Conservation (phyloP, 805 yeast species). For the Lachancea fermentati region DNA sequence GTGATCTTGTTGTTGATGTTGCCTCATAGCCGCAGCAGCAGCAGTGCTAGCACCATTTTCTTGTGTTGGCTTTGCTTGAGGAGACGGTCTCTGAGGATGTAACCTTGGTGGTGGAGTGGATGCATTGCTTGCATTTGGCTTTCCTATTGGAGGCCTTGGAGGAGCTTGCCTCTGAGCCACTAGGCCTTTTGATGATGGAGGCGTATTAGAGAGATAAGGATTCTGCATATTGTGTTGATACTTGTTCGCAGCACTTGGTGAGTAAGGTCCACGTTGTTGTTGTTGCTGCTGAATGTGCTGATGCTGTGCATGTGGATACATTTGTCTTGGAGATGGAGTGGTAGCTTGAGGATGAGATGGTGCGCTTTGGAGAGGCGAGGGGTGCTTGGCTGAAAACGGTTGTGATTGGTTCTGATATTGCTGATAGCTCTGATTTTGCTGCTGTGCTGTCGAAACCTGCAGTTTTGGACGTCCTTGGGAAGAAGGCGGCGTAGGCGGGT, state of each 20-base stretch:
- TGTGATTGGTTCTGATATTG: slow-evolving; percentile 8
- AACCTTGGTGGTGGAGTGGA: slow-evolving; percentile 21
- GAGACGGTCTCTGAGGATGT: slow-evolving; percentile 12
- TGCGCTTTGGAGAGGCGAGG: slow-evolving; percentile 3
- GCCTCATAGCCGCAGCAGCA: slow-evolving; percentile 18
- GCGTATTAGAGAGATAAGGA: slow-evolving; percentile 7
- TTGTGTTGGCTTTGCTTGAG: slow-evolving; percentile 9
- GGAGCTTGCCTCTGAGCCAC: slow-evolving; percentile 28
- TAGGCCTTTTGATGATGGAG: slow-evolving; percentile 16
- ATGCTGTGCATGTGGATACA: neutral
- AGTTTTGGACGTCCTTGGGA: slow-evolving; percentile 8
- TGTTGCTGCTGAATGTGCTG: slow-evolving; percentile 2
- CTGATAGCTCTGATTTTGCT: slow-evolving; percentile 6
- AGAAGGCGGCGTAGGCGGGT: slow-evolving; percentile 52
- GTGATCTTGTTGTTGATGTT: slow-evolving; percentile 4
- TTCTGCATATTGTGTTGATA: slow-evolving; percentile 8
- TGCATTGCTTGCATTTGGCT: slow-evolving; percentile 1
- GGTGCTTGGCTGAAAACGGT: slow-evolving; percentile 3
- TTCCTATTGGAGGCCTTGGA: neutral
- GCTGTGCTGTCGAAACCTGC: slow-evolving; percentile 8
- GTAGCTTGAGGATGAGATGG: neutral
- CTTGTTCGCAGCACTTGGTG: neutral
- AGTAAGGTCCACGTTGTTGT: neutral
- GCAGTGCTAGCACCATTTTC: slow-evolving; percentile 17
- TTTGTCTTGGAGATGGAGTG: neutral